Evolutionary conservation across 768 basidiomycete genomes (phyloP).

Genomic region (Panaeolus cyanescens): DNA sequence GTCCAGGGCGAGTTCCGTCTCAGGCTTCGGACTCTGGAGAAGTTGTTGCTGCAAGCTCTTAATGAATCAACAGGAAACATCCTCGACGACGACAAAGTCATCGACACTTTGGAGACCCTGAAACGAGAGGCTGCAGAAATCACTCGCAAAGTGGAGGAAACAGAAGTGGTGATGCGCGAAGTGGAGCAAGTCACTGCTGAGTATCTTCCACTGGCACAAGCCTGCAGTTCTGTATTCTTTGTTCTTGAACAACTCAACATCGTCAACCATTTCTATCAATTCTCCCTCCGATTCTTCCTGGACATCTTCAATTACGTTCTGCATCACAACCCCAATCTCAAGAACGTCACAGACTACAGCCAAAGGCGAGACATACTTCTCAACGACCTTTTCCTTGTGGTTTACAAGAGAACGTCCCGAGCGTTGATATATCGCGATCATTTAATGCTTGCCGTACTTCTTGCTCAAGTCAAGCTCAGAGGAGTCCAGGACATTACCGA

Average conservation of each 20-base stretch:
- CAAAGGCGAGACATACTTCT: slow-evolving; percentile 78
- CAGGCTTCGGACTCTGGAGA: slow-evolving; percentile 89
- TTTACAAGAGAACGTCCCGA: slow-evolving; percentile 88
- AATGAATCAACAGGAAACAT: slow-evolving; percentile 98
- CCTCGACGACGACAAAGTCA: slow-evolving; percentile 98
- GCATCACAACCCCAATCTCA: slow-evolving; percentile 89
- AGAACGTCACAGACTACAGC: slow-evolving; percentile 71
- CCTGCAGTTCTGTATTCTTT: slow-evolving; percentile 97
- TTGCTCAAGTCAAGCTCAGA: slow-evolving; percentile 87
- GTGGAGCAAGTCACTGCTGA: slow-evolving; percentile 95
- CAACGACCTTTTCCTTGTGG: slow-evolving; percentile 85
- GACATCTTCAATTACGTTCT: slow-evolving; percentile 97
- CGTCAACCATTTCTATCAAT: slow-evolving; percentile 98
- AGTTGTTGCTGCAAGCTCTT: slow-evolving; percentile 88
- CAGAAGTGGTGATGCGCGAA: slow-evolving; percentile 93
- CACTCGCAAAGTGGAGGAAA: slow-evolving; percentile 94
- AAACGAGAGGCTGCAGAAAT: slow-evolving; percentile 97
- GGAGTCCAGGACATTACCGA: slow-evolving; percentile 79
- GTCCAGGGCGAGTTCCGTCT: slow-evolving; percentile 97
- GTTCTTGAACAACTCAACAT: slow-evolving; percentile 92
- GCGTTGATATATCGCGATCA: slow-evolving; percentile 90
- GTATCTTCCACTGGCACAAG: slow-evolving; percentile 92
- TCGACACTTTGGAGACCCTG: slow-evolving; percentile 91
- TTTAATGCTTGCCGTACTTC: slow-evolving; percentile 84
- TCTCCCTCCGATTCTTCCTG: slow-evolving; percentile 96